Percentiles rank a stretch among this genome's conserved stretches.
Conservation (phyloP, 306 rosid species). For the Cicer judaicum region DNA sequence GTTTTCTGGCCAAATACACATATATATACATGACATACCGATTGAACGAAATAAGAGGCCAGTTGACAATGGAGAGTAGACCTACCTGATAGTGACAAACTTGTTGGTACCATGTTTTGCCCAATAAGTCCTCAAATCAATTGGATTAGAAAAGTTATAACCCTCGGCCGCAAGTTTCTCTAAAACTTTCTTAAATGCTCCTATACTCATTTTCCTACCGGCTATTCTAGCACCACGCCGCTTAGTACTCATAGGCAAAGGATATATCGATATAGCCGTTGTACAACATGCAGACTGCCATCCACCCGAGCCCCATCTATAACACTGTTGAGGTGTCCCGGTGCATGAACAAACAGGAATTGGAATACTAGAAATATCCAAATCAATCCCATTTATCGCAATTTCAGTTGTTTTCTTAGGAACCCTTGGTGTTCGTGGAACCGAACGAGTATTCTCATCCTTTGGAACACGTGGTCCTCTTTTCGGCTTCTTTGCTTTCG, state of each 20-base stretch:
- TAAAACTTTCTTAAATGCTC: slow-evolving; percentile 97
- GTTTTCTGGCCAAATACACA: slow-evolving; percentile 65
- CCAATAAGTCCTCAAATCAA: slow-evolving; percentile 94
- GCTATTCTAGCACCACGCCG: slow-evolving; percentile 98
- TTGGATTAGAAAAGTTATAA: slow-evolving; percentile 85
- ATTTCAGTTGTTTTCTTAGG: slow-evolving; percentile 79
- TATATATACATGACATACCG: slow-evolving; percentile 72
- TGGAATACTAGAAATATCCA: slow-evolving; percentile 88
- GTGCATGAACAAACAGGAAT: slow-evolving; percentile 96
- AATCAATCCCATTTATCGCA: slow-evolving; percentile 77
- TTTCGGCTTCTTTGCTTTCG: slow-evolving; percentile 81
- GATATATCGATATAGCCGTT: slow-evolving; percentile 79
- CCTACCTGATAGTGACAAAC: slow-evolving; percentile 97
- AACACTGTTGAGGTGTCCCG: slow-evolving; percentile 87
- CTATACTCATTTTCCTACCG: slow-evolving; percentile 98
- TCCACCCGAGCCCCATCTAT: slow-evolving; percentile 98
- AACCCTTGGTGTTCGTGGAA: slow-evolving; percentile 73
- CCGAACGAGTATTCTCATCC: slow-evolving; percentile 59
- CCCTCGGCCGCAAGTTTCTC: slow-evolving; percentile 97
- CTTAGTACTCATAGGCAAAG: slow-evolving; percentile 97
- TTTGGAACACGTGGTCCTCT: slow-evolving; percentile 69
- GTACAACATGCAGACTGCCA: slow-evolving; percentile 99
- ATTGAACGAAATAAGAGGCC: slow-evolving; percentile 53
- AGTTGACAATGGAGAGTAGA: slow-evolving; percentile 44
- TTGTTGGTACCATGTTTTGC: slow-evolving; percentile 99